Conservation (phyloP, 345 rosid species). For the Rhodomyrtus tomentosa region DNA sequence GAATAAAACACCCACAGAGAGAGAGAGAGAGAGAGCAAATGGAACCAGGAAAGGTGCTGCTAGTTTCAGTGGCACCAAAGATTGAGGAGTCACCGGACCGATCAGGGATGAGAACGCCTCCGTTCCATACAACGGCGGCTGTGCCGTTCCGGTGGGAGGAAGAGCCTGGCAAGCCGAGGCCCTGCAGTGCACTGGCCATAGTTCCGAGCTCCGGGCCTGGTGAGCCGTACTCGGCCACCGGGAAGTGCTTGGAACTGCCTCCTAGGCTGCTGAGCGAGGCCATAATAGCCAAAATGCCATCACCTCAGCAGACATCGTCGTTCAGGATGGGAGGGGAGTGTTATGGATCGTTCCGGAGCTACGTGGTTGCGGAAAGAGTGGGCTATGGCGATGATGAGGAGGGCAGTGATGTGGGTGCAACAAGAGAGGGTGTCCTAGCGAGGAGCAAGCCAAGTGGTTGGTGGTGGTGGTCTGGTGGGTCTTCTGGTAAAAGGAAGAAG, state of each 20-base stretch:
- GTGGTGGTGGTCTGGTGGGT: slow-evolving; percentile 10
- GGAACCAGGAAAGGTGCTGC: neutral
- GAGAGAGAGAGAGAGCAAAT: neutral
- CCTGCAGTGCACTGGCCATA: slow-evolving; percentile 11
- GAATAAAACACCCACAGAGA: neutral
- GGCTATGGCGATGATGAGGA: neutral
- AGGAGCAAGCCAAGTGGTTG: neutral
- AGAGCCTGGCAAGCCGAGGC: slow-evolving; percentile 80
- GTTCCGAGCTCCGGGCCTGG: neutral
- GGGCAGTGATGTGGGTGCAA: neutral
- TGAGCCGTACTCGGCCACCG: slow-evolving; percentile 9
- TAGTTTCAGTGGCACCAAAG: neutral
- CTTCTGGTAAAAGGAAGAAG: slow-evolving; percentile 24
- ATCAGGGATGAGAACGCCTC: slow-evolving; percentile 50
- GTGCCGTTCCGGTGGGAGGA: slow-evolving; percentile 93
- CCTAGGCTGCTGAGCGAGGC: slow-evolving; percentile 48
- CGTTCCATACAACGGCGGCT: slow-evolving; percentile 44
- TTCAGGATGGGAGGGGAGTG: slow-evolving; percentile 23
- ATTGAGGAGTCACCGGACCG: slow-evolving; percentile 36
- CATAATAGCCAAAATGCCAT: slow-evolving; percentile 21
- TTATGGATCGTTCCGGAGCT: slow-evolving; percentile 26
- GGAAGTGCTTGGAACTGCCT: slow-evolving; percentile 47
- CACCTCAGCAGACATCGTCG: slow-evolving; percentile 33
- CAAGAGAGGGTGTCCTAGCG: neutral
- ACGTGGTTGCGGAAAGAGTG: slow-evolving; percentile 14